phyloP scores from a whole-genome alignment of 495 filamentous ascomycete species.

The Sordaria brevicollis region DNA sequence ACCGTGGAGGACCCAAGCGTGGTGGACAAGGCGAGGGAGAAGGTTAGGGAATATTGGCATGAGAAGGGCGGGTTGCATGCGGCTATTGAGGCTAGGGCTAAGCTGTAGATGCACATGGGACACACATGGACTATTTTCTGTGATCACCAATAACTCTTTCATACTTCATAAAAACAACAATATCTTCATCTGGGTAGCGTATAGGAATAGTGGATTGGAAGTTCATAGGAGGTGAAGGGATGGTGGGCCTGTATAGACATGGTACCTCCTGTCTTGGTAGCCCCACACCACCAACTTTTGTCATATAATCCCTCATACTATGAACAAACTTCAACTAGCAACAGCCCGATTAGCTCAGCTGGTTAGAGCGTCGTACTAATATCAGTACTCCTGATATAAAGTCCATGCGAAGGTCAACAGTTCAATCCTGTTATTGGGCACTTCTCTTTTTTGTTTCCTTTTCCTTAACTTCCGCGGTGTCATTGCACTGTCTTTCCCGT shows the following conservation, averaged over 20 bases:
- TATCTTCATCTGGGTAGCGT: neutral
- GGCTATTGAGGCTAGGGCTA: slow-evolving; percentile 45
- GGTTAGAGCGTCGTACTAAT: neutral
- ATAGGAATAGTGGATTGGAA: neutral
- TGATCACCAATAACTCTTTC: no score
- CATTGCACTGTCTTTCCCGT: no score
- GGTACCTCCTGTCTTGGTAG: neutral
- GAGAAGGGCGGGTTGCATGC: slow-evolving; percentile 34
- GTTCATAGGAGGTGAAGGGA: neutral
- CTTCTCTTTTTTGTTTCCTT: neutral
- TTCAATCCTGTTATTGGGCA: neutral
- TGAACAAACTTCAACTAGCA: neutral
- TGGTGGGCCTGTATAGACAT: neutral
- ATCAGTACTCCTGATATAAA: neutral
- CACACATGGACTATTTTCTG: no score
- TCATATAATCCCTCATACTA: neutral
- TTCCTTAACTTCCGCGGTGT: no score
- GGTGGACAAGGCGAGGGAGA: slow-evolving; percentile 37
- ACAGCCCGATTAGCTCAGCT: neutral
- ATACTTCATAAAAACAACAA: neutral
- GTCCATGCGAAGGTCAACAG: neutral
- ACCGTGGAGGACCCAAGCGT: slow-evolving; percentile 45
- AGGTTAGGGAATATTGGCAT: slow-evolving; percentile 40
- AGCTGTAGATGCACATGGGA: slow-evolving; percentile 34
- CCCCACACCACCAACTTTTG: neutral